These are phyloP conservation scores for Syzygium jambos DNA, from an alignment of 345 rosid species.

Conservation along the genomic window DNA sequence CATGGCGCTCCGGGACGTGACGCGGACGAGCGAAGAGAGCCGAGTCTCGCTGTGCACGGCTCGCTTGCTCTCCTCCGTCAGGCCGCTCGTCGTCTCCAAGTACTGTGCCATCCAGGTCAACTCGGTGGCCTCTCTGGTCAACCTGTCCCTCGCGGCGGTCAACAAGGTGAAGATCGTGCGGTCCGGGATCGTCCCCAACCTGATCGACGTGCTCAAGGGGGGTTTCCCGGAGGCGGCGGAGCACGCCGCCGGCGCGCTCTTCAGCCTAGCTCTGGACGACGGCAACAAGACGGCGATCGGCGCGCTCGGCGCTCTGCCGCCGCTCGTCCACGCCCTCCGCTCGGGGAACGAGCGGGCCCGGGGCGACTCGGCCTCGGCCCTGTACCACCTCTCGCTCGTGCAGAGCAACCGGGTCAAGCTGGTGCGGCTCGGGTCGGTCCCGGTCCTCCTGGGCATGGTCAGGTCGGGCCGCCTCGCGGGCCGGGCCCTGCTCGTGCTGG, in stretches of 20 bases:
- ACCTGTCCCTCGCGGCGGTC: conserved; percentile 53
- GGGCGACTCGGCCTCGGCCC: conserved; percentile 70
- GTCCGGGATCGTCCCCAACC: conserved; percentile 64
- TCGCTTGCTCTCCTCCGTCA: conserved; percentile 38
- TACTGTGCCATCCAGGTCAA: conserved; percentile 63
- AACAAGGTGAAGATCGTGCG: conserved; percentile 82
- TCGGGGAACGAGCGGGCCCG: conserved; percentile 54
- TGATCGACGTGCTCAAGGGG: conserved; percentile 60
- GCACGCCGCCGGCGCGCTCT: conserved; percentile 71
- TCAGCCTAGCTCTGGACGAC: conserved; percentile 75
- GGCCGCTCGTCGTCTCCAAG: conserved; percentile 40
- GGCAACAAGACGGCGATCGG: conserved; percentile 82
- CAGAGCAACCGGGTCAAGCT: conserved; percentile 59
- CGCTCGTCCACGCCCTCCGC: conserved; percentile 54
- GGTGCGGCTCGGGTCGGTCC: conserved; percentile 56
- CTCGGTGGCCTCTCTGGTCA: conserved; percentile 65
- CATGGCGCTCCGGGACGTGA: conserved; percentile 38
- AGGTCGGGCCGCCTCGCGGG: conserved; percentile 40
- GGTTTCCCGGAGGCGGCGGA: conserved; percentile 73
- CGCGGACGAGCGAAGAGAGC: conserved; percentile 39
- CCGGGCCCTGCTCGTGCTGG: conserved; percentile 42
- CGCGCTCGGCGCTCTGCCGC: conserved; percentile 73
- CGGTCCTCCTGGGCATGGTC: conserved; percentile 40
- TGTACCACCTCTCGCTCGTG: conserved; percentile 72
- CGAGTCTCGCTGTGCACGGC: conserved; percentile 46